Conservation (phyloP, 163 green algal species). For the Scenedesmus sp. region DNA sequence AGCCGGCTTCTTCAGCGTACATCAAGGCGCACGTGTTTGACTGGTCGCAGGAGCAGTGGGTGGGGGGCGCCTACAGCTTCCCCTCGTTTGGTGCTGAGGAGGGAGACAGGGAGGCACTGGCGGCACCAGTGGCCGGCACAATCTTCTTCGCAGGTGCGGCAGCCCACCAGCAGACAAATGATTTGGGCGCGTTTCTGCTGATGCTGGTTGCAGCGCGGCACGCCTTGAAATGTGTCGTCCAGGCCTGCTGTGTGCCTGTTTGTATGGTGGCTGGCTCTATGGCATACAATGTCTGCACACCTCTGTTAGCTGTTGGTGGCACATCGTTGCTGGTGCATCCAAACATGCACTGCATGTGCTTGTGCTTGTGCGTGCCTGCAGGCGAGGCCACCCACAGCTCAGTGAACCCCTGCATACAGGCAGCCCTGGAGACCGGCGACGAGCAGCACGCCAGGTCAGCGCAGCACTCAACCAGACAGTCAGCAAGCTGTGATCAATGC, state of each 20-base stretch:
- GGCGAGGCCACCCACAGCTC: constrained; percentile 77
- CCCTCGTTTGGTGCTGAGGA: constrained; percentile 68
- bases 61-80: constrained; percentile 70
- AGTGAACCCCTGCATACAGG: constrained; percentile 87
- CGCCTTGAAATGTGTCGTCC: neutral
- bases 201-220: neutral
- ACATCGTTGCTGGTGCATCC: neutral
- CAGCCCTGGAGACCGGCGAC: constrained; percentile 80
- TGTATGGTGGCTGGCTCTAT: neutral
- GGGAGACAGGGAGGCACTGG: constrained; percentile 73
- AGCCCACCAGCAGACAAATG: neutral
- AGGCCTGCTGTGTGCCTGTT: neutral
- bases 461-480: constrained; percentile 16
- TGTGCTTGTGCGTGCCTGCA: constrained; percentile 12
- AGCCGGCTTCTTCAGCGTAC: constrained; percentile 68
- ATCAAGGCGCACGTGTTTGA: constrained; percentile 70
- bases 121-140: constrained; percentile 61
- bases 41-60: constrained; percentile 66
- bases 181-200: neutral
- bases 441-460: constrained; percentile 67
- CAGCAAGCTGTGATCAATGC: constrained; percentile 46
- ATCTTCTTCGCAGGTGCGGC: constrained; percentile 81
- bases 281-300: no score
- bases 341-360: neutral
- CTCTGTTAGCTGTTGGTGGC: no score